Conservation (phyloP, 2,329 filamentous ascomycete genomes). For the Aspergillus neotritici region DNA sequence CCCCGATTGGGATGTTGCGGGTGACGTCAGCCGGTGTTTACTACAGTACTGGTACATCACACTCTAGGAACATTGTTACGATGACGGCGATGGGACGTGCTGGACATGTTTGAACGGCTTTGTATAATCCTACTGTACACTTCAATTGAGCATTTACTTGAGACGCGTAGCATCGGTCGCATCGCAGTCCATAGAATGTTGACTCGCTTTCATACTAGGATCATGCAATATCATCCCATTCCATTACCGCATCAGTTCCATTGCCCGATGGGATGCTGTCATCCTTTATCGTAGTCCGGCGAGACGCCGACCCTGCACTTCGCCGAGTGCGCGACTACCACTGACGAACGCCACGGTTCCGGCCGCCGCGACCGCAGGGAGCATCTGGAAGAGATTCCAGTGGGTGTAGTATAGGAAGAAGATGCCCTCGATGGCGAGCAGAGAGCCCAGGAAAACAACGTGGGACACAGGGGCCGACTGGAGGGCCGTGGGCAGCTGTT, state of each 20-base stretch:
- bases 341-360: slow-evolving; percentile 72
- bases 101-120: no score
- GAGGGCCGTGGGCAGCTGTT: slow-evolving; percentile 70
- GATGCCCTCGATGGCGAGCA: slow-evolving; percentile 79
- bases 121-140: no score
- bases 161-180: no score
- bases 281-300: slow-evolving; percentile 57
- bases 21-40: slow-evolving; percentile 16
- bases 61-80: no score
- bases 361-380: slow-evolving; percentile 66
- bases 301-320: slow-evolving; percentile 83
- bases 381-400: slow-evolving; percentile 86
- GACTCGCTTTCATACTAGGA: no score
- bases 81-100: no score
- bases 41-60: no score
- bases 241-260: slow-evolving; percentile 5
- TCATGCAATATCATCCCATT: no score
- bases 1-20: slow-evolving; percentile 9
- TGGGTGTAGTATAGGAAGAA: slow-evolving; percentile 91
- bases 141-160: no score
- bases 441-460: slow-evolving; percentile 75
- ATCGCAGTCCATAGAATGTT: no score
- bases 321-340: slow-evolving; percentile 81
- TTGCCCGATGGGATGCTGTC: no score
- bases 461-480: slow-evolving; percentile 74